Conservation (phyloP, 2,329 filamentous ascomycete genomes). For the Alternaria metachromatica region DNA sequence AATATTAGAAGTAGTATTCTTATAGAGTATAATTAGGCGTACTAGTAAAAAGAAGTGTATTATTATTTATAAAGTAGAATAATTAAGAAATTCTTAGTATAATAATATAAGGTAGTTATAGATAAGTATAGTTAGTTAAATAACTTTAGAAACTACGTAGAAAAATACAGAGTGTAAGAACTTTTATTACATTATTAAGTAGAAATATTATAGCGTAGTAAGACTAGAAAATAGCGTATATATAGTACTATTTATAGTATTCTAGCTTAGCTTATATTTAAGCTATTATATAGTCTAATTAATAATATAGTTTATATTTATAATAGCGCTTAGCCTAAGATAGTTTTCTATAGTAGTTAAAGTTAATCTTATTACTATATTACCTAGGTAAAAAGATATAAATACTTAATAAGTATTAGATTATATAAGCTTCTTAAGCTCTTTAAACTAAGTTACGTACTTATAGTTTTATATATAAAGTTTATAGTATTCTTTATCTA, state of each 20-base stretch:
- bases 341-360: not conserved
- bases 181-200: not conserved
- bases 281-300: not conserved
- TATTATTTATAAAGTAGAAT: not conserved
- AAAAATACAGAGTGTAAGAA: not conserved
- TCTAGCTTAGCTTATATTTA: not conserved
- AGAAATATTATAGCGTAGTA: not conserved
- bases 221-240: not conserved
- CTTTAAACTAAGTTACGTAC: not conserved
- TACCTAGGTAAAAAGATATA: not conserved
- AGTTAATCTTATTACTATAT: not conserved
- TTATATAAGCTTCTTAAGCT: not conserved
- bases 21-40: not conserved
- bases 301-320: not conserved
- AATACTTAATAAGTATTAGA: not conserved
- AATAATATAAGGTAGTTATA: not conserved
- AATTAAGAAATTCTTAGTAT: not conserved
- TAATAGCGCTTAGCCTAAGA: not conserved
- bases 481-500: not conserved
- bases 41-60: not conserved
- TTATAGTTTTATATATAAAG: not conserved
- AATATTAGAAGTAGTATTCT: not conserved
- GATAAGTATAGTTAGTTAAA: conserved; percentile 1
- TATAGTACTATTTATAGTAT: not conserved
- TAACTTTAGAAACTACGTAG: conserved; percentile 3